Percentiles rank a stretch among this genome's conserved stretches.
Conservation (phyloP, 352 stramenopile species). For the Phytophthora pseudosyringae region DNA sequence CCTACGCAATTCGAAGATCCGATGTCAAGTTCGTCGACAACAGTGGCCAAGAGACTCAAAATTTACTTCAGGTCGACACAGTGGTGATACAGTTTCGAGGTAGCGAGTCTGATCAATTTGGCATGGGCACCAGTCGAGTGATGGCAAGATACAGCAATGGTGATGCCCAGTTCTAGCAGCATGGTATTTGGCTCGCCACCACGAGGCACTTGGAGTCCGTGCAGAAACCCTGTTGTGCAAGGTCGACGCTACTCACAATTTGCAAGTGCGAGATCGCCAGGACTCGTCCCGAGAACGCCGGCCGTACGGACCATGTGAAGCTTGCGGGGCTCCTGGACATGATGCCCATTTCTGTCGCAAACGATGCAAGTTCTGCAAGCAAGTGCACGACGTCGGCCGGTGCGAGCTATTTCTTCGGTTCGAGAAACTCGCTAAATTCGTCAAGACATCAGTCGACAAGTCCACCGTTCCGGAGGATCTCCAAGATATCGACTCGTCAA, state of each 20-base stretch:
- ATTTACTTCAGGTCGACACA: no score
- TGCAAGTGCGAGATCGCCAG: constrained; percentile 3
- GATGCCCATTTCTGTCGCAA: no score
- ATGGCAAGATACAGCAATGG: not conserved
- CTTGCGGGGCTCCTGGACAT: no score
- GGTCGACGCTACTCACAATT: not conserved
- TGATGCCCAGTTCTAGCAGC: constrained; percentile 10
- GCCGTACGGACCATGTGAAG: no score
- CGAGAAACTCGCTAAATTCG: no score
- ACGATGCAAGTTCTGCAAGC: no score
- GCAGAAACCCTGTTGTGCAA: constrained; percentile 1
- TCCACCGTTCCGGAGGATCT: no score
- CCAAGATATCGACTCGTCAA: no score
- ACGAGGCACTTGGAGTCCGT: not conserved
- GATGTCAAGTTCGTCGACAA: not conserved
- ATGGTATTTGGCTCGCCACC: constrained; percentile 1
- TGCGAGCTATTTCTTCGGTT: no score
- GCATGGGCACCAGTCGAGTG: not conserved
- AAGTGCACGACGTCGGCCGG: no score
- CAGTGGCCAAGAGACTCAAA: not conserved
- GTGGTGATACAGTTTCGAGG: not conserved
- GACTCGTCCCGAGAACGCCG: no score
- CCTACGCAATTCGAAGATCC: not conserved
- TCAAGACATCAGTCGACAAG: no score
- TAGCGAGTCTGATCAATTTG: constrained; percentile 12